Evolutionary conservation across 1,284 basidiomycete species (phyloP).

Genomic region (Trichosporon sp.): DNA sequence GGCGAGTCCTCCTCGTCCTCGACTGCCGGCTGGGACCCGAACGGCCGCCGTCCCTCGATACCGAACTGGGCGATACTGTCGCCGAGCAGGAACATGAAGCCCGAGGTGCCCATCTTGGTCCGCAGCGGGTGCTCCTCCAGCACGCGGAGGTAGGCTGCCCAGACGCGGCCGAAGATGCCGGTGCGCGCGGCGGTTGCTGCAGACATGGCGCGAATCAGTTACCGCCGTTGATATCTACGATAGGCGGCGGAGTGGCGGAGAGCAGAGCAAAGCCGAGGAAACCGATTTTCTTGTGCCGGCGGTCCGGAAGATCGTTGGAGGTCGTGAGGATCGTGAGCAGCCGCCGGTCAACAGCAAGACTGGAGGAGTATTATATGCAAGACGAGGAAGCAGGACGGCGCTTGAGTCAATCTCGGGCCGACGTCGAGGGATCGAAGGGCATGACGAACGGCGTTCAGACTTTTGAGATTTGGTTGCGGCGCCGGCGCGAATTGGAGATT

Average conservation of each 20-base stretch:
- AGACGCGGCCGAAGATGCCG: constrained; percentile 15
- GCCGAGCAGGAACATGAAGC: constrained; percentile 29
- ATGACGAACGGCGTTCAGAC: constrained; percentile 3
- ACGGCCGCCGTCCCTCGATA: constrained; percentile 29
- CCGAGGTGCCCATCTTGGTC: constrained; percentile 35
- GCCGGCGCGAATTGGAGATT: constrained; percentile 5
- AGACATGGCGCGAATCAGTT: constrained; percentile 3
- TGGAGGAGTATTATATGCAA: not conserved
- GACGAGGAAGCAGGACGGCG: not conserved
- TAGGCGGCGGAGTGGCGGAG: too few species aligned
- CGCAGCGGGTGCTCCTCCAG: constrained; percentile 26
- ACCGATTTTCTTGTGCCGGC: not conserved
- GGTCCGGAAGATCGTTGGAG: not conserved
- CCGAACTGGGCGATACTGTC: constrained; percentile 36
- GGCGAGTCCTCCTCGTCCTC: constrained; percentile 14
- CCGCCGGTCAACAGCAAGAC: not conserved
- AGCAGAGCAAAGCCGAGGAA: not conserved
- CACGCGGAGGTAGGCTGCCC: constrained; percentile 24
- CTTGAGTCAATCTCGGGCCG: not conserved
- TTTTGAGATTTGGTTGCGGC: constrained; percentile 4
- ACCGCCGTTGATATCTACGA: not conserved
- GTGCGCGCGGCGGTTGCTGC: constrained; percentile 11
- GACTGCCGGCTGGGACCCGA: constrained; percentile 9
- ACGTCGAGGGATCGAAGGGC: not conserved
- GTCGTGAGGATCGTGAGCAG: not conserved